Evolutionary conservation across 768 basidiomycete genomes (phyloP), one percentile per base, ranked within the genome.

Genomic region (Podaxis sp.): DNA sequence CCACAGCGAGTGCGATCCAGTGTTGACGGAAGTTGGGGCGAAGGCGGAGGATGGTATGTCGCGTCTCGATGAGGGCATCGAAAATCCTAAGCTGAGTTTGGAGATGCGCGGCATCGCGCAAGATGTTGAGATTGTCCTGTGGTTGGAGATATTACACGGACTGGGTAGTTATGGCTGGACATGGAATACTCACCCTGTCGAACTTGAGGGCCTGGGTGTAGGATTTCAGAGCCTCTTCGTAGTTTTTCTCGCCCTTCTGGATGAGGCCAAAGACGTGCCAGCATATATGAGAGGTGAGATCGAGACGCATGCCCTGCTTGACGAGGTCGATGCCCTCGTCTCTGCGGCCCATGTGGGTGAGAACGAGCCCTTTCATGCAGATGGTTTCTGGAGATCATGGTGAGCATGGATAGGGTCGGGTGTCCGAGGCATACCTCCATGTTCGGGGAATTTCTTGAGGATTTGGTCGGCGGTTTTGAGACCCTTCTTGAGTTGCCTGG

Each of bases 261-360:
- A 97, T 87, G 69, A 99, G 89, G 27, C 94, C 97, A 72, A 94
- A 91, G 66, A 98, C 96, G 75, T 99, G 97, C 96, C 97, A 98
- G 71, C 89, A 90, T 71, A 99, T 98, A 70, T 98, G 95, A 19
- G 93, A 95, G 36, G 85, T 88, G 59, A 93, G 76, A 75, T 96
- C 93, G 52, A 88, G 80, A 47, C 86, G 82, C 66, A 93, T 82
- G 62, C 94, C 94, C 68, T 91, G 89, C 79, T 90, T 90, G 66
- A 94, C 89, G 50, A 93, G 82, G 40, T 91, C 88, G 62, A 91
- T 79, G 33, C 94, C 94, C 66, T 94, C 86, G 29, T 90, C 93
- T 64, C 87, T 87, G 71, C 82, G 82, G 55, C 87, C 93, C 85
- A 88, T 86, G 71, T 90, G 90, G 33, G 87, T 88, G 68, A 89